Evolutionary conservation across 2,329 filamentous ascomycete species (phyloP), one percentile per base, ranked within the genome.

Genomic region (Meredithiella fracta): DNA sequence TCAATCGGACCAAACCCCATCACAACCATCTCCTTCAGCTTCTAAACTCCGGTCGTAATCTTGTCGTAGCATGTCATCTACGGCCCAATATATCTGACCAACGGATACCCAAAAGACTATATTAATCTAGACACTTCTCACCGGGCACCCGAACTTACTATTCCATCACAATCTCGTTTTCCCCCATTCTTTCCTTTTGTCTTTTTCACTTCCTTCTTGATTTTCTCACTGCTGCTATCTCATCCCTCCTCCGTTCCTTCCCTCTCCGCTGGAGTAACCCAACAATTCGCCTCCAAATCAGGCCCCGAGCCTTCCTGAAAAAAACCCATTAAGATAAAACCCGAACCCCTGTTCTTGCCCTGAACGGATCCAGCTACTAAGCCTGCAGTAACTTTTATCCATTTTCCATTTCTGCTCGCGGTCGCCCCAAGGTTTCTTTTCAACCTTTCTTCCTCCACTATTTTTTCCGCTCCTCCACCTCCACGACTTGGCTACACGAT

Each of bases 351-450:
- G 23, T 20, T 44, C 25, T 23, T 26, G 14, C 26, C 49, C 49
- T 51, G 37, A 15, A 17, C 20, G 15, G 49, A n/a, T 40, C 37
- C 9, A 54, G 42, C 23, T 17, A n/a, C n/a, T n/a, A n/a, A n/a
- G n/a, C n/a, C n/a, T n/a, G n/a, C 29, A 34, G 29, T 34, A 11
- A 34, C 29, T 34, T 34, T 34, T 34, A n/a, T 11, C 29, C 5
- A 11, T 55, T 52, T 55, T 47, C 56, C 54, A 31, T 58, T 58
- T 49, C 50, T 38, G 49, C 47, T 50, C 54, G 37, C 34, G 20
- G 37, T 50, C 53, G 34, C 26, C 51, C 42, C 23, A 34, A 44
- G 9, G 49, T 47, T 25, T 34, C 37, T 57, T 56, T 57, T 42
- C 29, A 42, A 34, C 29, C 54, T 56, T 56, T 47, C 50, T 51